Conservation (phyloP, 257 asterid genomes). For the Linderniella brevidens region DNA sequence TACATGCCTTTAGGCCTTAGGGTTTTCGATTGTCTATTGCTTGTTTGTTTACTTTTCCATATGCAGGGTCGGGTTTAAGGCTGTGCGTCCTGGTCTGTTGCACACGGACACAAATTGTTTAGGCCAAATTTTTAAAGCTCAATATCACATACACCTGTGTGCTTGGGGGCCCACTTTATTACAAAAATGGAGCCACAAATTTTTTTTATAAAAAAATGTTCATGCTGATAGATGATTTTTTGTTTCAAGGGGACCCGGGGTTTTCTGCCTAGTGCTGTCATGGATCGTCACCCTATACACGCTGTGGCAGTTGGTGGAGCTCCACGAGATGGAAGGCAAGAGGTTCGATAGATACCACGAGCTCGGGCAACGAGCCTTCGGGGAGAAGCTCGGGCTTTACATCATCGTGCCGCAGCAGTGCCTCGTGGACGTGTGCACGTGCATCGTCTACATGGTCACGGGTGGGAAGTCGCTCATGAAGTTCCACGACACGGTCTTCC, state of each 20-base stretch:
- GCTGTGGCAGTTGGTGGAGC: slow-evolving; percentile 75
- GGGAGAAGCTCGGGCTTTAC: slow-evolving; percentile 49
- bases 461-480: slow-evolving; percentile 54
- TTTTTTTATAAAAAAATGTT: too few relatives aligned
- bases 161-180: too few relatives aligned
- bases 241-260: slow-evolving; percentile 45
- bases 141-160: too few relatives aligned
- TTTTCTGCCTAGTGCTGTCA: slow-evolving; percentile 23
- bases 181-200: too few relatives aligned
- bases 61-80: too few relatives aligned
- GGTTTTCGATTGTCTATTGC: too few relatives aligned
- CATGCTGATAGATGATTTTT: too few relatives aligned
- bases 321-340: slow-evolving; percentile 68
- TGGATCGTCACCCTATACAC: slow-evolving; percentile 59
- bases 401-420: slow-evolving; percentile 64
- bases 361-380: slow-evolving; percentile 54
- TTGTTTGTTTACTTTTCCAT: too few relatives aligned
- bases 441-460: slow-evolving; percentile 66
- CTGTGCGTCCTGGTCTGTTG: too few relatives aligned
- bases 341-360: slow-evolving; percentile 70
- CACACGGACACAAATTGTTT: too few relatives aligned
- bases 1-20: too few relatives aligned
- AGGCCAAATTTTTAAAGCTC: too few relatives aligned
- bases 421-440: slow-evolving; percentile 31
- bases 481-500: slow-evolving; percentile 19